These are phyloP conservation scores for Peronospora belbahrii DNA, from an alignment of 352 stramenopile genomes.

Conservation along the genomic window DNA sequence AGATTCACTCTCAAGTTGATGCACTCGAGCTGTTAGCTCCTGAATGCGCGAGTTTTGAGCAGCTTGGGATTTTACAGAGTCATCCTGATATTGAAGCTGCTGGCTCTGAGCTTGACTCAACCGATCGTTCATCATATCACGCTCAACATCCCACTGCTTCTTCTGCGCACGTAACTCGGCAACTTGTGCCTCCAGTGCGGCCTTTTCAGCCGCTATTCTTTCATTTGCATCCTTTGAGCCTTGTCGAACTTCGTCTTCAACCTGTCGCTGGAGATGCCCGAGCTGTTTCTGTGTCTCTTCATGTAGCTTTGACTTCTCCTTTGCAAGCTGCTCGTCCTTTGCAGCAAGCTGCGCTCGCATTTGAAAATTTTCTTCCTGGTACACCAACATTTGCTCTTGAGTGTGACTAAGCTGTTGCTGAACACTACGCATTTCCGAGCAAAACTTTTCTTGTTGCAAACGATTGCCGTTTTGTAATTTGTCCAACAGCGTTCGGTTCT, in stretches of 20 bases:
- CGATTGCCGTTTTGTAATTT: slow-evolving; percentile 60
- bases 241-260: slow-evolving; percentile 51
- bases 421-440: slow-evolving; percentile 47
- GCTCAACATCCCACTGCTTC: slow-evolving; percentile 47
- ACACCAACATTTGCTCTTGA: slow-evolving; percentile 63
- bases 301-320: slow-evolving; percentile 48
- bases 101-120: slow-evolving; percentile 44
- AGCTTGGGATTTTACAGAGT: slow-evolving; percentile 37
- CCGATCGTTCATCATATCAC: slow-evolving; percentile 38
- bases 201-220: slow-evolving; percentile 36
- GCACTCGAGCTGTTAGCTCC: slow-evolving; percentile 42
- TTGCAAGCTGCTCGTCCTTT: slow-evolving; percentile 49
- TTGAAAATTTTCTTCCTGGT: slow-evolving; percentile 61
- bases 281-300: slow-evolving; percentile 56
- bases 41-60: slow-evolving; percentile 41
- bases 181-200: slow-evolving; percentile 36
- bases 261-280: slow-evolving; percentile 44
- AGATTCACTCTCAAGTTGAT: slow-evolving; percentile 37
- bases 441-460: slow-evolving; percentile 66
- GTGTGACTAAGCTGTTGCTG: slow-evolving; percentile 57
- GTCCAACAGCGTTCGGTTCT: slow-evolving; percentile 61
- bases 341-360: slow-evolving; percentile 42
- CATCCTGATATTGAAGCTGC: slow-evolving; percentile 50
- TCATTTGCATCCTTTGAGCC: slow-evolving; percentile 45
- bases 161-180: slow-evolving; percentile 34